Conservation (phyloP, 768 basidiomycete genomes). For the Russula ochroleuca region DNA sequence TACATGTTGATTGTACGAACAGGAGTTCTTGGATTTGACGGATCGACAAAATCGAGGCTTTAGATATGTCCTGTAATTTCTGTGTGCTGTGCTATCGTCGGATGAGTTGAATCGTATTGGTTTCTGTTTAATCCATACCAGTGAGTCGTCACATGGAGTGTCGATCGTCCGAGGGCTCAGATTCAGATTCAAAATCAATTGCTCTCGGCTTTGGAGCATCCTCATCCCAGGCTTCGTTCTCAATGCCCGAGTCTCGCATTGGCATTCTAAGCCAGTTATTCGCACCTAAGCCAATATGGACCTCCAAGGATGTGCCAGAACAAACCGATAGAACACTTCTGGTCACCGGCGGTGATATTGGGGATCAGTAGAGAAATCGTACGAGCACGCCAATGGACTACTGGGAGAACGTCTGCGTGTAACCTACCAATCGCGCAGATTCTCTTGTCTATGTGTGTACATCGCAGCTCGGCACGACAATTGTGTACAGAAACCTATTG, state of each 20-base stretch:
- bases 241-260: neutral
- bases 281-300: neutral
- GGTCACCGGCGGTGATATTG: neutral
- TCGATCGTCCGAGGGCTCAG: no score
- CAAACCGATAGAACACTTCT: neutral
- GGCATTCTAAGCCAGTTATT: neutral
- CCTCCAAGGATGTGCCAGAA: neutral
- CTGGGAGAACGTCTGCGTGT: neutral
- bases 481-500: neutral
- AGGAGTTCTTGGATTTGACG: constrained; percentile 73
- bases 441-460: neutral
- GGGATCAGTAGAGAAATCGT: neutral
- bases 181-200: no score
- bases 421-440: neutral
- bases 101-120: neutral
- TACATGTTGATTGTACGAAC: constrained; percentile 1
- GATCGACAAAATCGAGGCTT: constrained; percentile 69
- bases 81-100: neutral
- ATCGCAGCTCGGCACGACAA: neutral
- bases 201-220: no score
- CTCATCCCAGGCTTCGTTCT: no score
- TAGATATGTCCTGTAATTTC: constrained; percentile 56
- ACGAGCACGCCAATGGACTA: neutral
- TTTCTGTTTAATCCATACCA: no score
- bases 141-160: no score